Base-by-base conservation (phyloP, 768 basidiomycete genomes). In the Boletus tomentosulus region DNA sequence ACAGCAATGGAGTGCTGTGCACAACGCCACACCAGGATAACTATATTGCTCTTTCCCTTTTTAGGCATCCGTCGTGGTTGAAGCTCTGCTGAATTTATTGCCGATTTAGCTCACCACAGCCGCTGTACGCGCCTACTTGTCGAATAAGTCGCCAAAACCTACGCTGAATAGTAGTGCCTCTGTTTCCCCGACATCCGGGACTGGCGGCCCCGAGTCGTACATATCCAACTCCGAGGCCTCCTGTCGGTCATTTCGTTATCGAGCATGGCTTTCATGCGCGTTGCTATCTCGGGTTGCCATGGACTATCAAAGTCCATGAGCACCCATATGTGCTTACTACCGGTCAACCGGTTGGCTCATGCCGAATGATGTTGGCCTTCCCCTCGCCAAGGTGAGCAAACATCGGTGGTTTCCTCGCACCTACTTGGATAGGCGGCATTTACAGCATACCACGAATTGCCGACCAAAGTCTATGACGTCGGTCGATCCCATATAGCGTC, bases 1-100 rank as follows among this genome's bases (percentile, higher is more conserved):
- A 51, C 51, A 52, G 58, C 53, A 55, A 6, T 13, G 30, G 25
- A 31, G 16, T 53, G 57, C 64, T 48, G 55, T 63, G 58, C 28
- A 28, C 41, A 33, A 44, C 49, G 61, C 50, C 48, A 49, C 53
- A 42, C 30, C 10, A 13, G 33, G 3, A 6, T n/a, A 19, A 34
- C 16, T 15, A 6, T 27, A 27, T 31, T 25, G 16, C 34, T 22
- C 19, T 45, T 57, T 34, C 31, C 64, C 45, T 25, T 22, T 50
- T 64, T 55, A 44, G 56, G 59, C 37, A 53, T 57, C 12, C 33
- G 42, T 47, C 31, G 53, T 51, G 24, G 54, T 55, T 57, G 34
- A 44, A 28, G 27, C 25, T 31, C 16, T 7, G 38, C 15, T 7
- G 16, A 30, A 3, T 15, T 16, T 7, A 28, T 7, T 28, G 34